Percentiles rank a stretch among this genome's conserved stretches.
phyloP scores from a whole-genome alignment of 495 filamentous ascomycete species.

The Thermothielavioides terrestris region DNA sequence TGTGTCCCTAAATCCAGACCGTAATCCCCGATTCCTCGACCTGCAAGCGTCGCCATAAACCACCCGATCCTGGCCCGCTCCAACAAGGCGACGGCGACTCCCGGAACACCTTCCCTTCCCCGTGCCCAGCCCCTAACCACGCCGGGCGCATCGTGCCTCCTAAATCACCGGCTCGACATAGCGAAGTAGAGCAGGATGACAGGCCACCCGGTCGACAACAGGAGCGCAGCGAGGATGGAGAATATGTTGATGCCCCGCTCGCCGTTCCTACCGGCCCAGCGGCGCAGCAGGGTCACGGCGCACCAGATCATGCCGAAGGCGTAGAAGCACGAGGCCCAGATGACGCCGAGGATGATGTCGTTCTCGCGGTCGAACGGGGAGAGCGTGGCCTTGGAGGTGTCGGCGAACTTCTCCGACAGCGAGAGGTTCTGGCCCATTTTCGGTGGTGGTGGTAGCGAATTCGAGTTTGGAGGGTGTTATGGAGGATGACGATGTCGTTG shows the following conservation, averaged over 20 bases:
- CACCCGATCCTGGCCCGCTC: too few species aligned
- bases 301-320: slow-evolving; percentile 30
- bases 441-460: background rate
- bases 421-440: slow-evolving; percentile 31
- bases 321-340: slow-evolving; percentile 25
- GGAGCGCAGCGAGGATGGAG: slow-evolving; percentile 21
- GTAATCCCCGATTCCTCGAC: too few species aligned
- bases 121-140: too few species aligned
- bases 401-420: slow-evolving; percentile 16
- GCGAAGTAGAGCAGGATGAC: slow-evolving; percentile 24
- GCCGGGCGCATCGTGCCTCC: too few species aligned
- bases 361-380: slow-evolving; percentile 15
- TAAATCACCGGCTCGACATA: slow-evolving; percentile 3
- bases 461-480: background rate
- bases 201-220: slow-evolving; percentile 23
- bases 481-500: background rate
- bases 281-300: slow-evolving; percentile 23
- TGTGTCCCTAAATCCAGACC: too few species aligned
- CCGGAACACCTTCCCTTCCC: background rate
- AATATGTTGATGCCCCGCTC: slow-evolving; percentile 21
- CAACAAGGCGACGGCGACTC: too few species aligned
- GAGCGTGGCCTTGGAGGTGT: slow-evolving; percentile 20
- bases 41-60: too few species aligned
- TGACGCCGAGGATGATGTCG: slow-evolving; percentile 25
- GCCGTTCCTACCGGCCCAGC: slow-evolving; percentile 25